Evolutionary conservation across 352 stramenopile species (phyloP).

Genomic region (Globisporangium radiosum): DNA sequence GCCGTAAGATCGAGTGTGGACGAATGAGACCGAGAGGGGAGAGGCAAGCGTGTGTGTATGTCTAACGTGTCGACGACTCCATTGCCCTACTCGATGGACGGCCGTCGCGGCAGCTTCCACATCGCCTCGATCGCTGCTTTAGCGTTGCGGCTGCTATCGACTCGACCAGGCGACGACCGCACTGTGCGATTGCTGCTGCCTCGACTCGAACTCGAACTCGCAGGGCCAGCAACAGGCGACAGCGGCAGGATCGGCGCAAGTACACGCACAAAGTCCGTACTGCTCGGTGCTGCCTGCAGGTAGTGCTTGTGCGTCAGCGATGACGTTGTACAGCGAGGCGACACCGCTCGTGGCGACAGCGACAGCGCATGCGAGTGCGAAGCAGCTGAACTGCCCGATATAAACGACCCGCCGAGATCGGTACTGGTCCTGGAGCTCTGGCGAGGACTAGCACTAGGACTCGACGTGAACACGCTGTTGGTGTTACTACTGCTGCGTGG

Average conservation of each 20-base stretch:
- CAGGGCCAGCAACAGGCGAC: not conserved
- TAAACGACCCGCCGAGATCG: constrained; percentile 12
- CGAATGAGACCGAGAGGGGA: too few species aligned
- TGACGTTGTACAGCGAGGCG: not conserved
- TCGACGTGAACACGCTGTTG: not conserved
- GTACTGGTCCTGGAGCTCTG: not conserved
- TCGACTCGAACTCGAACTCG: not conserved
- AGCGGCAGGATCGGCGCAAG: constrained; percentile 8
- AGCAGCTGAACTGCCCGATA: not conserved
- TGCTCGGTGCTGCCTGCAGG: not conserved
- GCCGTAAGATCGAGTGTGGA: too few species aligned
- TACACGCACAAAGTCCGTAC: constrained; percentile 6
- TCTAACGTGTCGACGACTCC: not conserved
- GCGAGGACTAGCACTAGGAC: too few species aligned
- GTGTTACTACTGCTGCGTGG: constrained; percentile 8
- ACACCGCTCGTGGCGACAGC: not conserved
- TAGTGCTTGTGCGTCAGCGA: not conserved
- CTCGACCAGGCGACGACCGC: constrained; percentile 6
- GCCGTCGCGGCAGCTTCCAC: constrained; percentile 36
- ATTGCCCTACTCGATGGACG: constrained; percentile 13
- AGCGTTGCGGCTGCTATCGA: not conserved
- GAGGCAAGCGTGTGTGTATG: not conserved
- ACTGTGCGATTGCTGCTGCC: not conserved
- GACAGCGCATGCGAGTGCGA: not conserved
- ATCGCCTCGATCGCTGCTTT: constrained; percentile 13